A percentile compares a stretch with the other conserved stretches of the same genome.
Conservation (phyloP, 2,329 filamentous ascomycete genomes). For the Claviceps digitariae region DNA sequence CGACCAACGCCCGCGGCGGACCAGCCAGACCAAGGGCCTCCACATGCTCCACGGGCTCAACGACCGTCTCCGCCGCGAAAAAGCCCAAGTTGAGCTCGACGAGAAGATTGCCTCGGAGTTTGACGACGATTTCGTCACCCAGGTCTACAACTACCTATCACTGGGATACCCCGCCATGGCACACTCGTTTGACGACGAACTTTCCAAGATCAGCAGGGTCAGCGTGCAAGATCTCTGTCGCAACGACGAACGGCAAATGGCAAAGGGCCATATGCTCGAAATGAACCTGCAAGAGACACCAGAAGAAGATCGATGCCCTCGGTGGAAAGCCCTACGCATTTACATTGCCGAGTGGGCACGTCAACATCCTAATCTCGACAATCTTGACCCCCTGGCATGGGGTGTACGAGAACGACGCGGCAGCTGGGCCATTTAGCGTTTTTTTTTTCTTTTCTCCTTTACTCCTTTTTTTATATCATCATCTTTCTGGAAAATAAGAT, state of each 20-base stretch:
- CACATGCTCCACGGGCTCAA: constrained; percentile 39
- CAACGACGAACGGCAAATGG: constrained; percentile 49
- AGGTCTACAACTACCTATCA: constrained; percentile 94
- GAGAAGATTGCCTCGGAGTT: constrained; percentile 54
- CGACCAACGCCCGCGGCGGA: constrained; percentile 14
- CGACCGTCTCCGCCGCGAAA: constrained; percentile 35
- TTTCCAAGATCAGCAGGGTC: constrained; percentile 67
- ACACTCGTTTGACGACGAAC: constrained; percentile 68
- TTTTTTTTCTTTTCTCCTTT: background rate
- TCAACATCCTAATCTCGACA: constrained; percentile 64
- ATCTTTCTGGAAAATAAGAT: background rate
- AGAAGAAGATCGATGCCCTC: constrained; percentile 42
- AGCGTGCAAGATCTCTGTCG: constrained; percentile 52
- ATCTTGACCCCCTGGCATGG: constrained; percentile 48
- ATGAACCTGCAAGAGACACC: constrained; percentile 30
- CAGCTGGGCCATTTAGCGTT: constrained; percentile 53
- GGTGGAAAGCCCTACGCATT: constrained; percentile 71
- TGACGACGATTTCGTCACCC: constrained; percentile 73
- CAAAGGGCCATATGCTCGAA: constrained; percentile 60
- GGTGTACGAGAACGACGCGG: constrained; percentile 53
- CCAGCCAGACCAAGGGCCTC: constrained; percentile 27
- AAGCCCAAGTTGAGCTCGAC: constrained; percentile 34
- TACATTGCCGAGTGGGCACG: constrained; percentile 86
- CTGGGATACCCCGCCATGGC: constrained; percentile 83
- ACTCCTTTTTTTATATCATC: background rate